Evolutionary conservation across 129 eudicot species (phyloP).

Genomic region (Silybum marianum): DNA sequence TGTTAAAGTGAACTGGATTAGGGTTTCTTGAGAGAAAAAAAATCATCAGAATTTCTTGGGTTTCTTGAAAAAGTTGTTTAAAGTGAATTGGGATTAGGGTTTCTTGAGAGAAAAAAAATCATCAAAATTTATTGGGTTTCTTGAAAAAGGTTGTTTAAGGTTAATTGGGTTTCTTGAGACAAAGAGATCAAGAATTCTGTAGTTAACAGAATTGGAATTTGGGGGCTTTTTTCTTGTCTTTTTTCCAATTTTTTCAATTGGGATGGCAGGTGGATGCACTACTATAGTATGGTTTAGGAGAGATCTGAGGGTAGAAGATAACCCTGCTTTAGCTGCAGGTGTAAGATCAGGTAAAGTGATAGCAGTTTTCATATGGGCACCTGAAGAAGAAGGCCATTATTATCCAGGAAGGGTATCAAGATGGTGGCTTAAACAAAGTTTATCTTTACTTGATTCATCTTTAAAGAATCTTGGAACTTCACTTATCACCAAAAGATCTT

Average conservation of each 20-base stretch:
- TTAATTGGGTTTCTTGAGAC: neutral
- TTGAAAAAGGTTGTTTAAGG: neutral
- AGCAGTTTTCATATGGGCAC: slow-evolving; percentile 85
- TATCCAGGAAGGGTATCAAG: slow-evolving; percentile 96
- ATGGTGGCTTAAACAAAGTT: slow-evolving; percentile 98
- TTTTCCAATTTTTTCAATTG: too few relatives aligned
- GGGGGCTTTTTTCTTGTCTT: neutral
- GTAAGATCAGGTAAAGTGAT: slow-evolving; percentile 89
- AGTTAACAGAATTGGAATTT: neutral
- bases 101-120: slow-evolving; percentile 1
- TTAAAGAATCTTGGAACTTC: slow-evolving; percentile 77
- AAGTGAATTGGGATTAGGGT: neutral
- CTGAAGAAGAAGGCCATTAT: slow-evolving; percentile 94
- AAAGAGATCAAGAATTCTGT: too few relatives aligned
- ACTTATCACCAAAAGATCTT: slow-evolving; percentile 81
- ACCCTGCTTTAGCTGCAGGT: slow-evolving; percentile 92
- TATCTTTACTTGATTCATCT: slow-evolving; percentile 75
- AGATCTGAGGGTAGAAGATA: slow-evolving; percentile 95
- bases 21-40: neutral
- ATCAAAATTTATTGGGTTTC: neutral
- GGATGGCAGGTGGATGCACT: slow-evolving; percentile 64
- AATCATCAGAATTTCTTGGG: neutral
- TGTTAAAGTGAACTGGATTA: neutral
- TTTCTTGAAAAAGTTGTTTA: neutral
- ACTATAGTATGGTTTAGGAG: slow-evolving; percentile 99